Percentiles rank a stretch among this genome's conserved stretches.
Evolutionary conservation across 441 rosid species (phyloP).

Genomic region (Cnidoscolus chayamansa): DNA sequence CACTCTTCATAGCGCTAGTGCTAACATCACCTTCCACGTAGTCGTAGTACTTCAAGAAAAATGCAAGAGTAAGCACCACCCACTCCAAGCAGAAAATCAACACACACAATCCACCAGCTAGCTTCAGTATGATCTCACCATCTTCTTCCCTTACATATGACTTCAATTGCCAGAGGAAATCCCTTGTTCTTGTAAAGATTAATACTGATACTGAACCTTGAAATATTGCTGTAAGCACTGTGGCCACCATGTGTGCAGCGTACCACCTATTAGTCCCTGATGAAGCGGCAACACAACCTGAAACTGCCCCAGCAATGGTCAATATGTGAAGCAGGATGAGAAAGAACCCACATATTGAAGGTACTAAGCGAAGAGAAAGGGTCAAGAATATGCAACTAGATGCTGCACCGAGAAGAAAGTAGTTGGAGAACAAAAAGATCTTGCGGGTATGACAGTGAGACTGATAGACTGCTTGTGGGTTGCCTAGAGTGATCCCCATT

Average conservation of each 20-base stretch:
- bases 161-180: slow-evolving; percentile 51
- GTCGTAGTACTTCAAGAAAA: slow-evolving; percentile 65
- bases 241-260: slow-evolving; percentile 77
- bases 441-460: slow-evolving; percentile 57
- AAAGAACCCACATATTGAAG: slow-evolving; percentile 72
- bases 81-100: slow-evolving; percentile 79
- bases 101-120: slow-evolving; percentile 67
- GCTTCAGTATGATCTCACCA: slow-evolving; percentile 58
- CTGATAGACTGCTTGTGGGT: slow-evolving; percentile 12
- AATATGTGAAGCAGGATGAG: slow-evolving; percentile 70
- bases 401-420: slow-evolving; percentile 81
- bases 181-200: slow-evolving; percentile 58
- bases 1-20: slow-evolving; percentile 26
- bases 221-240: slow-evolving; percentile 74
- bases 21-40: slow-evolving; percentile 44
- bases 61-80: slow-evolving; percentile 76
- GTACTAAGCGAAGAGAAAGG: slow-evolving; percentile 72
- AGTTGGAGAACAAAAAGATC: slow-evolving; percentile 71
- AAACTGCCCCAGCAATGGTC: slow-evolving; percentile 62
- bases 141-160: slow-evolving; percentile 77
- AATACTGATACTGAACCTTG: slow-evolving; percentile 80
- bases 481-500: slow-evolving; percentile 23
- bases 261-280: slow-evolving; percentile 49
- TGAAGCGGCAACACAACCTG: slow-evolving; percentile 68
- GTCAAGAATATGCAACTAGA: slow-evolving; percentile 91